phyloP scores from a whole-genome alignment of 2,329 filamentous ascomycete genomes.

The Knufia petricola region DNA sequence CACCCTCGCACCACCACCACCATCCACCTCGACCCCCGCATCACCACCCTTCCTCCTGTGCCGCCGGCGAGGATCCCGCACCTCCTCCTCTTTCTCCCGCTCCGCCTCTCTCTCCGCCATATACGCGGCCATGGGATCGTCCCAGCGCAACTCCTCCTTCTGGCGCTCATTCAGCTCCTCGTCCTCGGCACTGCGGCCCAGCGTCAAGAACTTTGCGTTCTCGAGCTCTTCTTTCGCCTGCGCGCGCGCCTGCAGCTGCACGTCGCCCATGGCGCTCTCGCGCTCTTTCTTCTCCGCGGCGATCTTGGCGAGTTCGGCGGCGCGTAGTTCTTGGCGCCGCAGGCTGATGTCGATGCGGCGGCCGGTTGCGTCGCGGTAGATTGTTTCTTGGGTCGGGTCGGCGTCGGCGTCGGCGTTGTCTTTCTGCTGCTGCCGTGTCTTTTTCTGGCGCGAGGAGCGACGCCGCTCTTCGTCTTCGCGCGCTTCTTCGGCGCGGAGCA shows the following conservation, averaged over 20 bases:
- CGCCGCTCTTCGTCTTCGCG: neutral
- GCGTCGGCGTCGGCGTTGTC: constrained; percentile 31
- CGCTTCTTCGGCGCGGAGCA: constrained; percentile 55
- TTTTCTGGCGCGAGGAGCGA: constrained; percentile 6
- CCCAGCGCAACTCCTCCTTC: constrained; percentile 70
- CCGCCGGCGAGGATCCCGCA: constrained; percentile 44
- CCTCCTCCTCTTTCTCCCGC: constrained; percentile 30
- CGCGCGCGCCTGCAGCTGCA: constrained; percentile 62
- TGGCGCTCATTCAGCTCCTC: constrained; percentile 75
- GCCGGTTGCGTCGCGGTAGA: constrained; percentile 90
- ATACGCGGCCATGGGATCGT: constrained; percentile 84
- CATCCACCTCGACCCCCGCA: constrained; percentile 16
- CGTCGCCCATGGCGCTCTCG: constrained; percentile 70
- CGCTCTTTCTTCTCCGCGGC: constrained; percentile 55
- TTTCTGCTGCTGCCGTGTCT: constrained; percentile 13
- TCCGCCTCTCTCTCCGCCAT: constrained; percentile 44
- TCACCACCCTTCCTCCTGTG: constrained; percentile 43
- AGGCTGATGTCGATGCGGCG: constrained; percentile 88
- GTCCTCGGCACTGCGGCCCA: constrained; percentile 77
- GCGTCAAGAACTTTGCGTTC: constrained; percentile 70
- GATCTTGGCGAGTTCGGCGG: constrained; percentile 63
- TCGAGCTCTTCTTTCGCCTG: constrained; percentile 58
- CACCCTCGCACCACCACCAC: constrained; percentile 32
- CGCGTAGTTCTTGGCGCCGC: constrained; percentile 78
- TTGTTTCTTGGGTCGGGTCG: constrained; percentile 60